These are phyloP conservation scores for Heliosperma pusillum DNA, from an alignment of 148 eudicot species.

Conservation along the genomic window DNA sequence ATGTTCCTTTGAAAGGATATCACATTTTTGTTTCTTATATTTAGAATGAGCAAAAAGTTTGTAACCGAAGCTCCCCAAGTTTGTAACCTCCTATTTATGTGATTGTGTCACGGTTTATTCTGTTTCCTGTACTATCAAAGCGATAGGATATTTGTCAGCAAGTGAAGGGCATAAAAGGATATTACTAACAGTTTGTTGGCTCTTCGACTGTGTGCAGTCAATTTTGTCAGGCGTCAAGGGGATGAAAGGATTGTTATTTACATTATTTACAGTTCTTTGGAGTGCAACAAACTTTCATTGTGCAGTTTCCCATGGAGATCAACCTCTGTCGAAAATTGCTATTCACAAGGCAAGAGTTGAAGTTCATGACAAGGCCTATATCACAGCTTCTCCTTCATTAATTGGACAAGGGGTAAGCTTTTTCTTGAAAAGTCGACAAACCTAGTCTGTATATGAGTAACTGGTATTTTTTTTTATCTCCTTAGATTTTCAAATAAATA, in stretches of 20 bases:
- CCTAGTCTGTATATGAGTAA: background rate
- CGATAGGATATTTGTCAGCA: background rate
- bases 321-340: conserved; percentile 69
- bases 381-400: conserved; percentile 63
- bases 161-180: background rate
- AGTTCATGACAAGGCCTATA: conserved; percentile 46
- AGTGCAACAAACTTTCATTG: conserved; percentile 30
- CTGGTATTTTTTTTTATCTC: background rate
- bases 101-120: background rate
- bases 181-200: conserved; percentile 1
- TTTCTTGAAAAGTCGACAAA: background rate
- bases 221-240: conserved; percentile 11
- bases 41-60: no score
- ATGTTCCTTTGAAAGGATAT: background rate
- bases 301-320: conserved; percentile 55
- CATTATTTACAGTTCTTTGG: conserved; percentile 35
- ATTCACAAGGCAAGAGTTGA: conserved; percentile 51
- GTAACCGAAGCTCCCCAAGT: no score
- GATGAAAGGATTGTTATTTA: conserved; percentile 25
- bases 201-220: background rate
- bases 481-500: background rate
- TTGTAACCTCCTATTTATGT: background rate
- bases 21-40: background rate
- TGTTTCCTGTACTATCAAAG: background rate
- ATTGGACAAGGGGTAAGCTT: conserved; percentile 61